Evolutionary conservation across 164 flowering plant species (phyloP).

Genomic region (Akebia trifoliata): DNA sequence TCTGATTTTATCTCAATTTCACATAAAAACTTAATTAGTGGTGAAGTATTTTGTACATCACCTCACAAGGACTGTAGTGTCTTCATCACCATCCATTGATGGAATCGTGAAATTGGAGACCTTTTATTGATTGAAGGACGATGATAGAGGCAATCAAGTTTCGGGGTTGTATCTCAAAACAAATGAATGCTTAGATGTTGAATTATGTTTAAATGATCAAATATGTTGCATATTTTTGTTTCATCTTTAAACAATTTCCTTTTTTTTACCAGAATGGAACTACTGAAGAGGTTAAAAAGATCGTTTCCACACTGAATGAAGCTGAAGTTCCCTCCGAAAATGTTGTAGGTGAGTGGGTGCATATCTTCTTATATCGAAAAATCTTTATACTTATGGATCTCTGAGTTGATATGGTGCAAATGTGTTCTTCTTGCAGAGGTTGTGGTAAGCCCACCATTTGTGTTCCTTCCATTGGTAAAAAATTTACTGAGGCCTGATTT

Average conservation of each 20-base stretch:
- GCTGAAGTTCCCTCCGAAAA: slow-evolving; percentile 65
- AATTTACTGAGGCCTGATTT: slow-evolving; percentile 52
- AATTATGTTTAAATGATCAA: no score
- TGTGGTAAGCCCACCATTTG: no score
- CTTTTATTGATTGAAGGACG: no score
- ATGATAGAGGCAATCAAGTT: no score
- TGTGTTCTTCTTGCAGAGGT: slow-evolving; percentile 56
- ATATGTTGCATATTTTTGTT: not conserved
- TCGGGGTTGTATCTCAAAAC: no score
- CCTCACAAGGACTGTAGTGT: no score
- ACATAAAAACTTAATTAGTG: no score
- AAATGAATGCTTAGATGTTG: not conserved
- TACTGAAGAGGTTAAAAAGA: slow-evolving; percentile 69
- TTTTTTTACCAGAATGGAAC: slow-evolving; percentile 65
- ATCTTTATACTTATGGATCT: not conserved
- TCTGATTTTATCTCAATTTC: no score
- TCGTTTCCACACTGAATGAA: slow-evolving; percentile 51
- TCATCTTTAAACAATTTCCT: not conserved
- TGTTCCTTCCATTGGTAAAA: slow-evolving; percentile 58
- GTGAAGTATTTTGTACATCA: no score
- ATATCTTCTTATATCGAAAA: not conserved
- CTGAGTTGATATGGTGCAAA: slow-evolving; percentile 7
- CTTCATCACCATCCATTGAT: no score
- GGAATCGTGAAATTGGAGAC: no score
- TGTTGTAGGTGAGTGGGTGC: slow-evolving; percentile 54